Evolutionary conservation across 768 basidiomycete species (phyloP), one percentile per base, ranked within the genome.

Genomic region (Hydnum rufescens): DNA sequence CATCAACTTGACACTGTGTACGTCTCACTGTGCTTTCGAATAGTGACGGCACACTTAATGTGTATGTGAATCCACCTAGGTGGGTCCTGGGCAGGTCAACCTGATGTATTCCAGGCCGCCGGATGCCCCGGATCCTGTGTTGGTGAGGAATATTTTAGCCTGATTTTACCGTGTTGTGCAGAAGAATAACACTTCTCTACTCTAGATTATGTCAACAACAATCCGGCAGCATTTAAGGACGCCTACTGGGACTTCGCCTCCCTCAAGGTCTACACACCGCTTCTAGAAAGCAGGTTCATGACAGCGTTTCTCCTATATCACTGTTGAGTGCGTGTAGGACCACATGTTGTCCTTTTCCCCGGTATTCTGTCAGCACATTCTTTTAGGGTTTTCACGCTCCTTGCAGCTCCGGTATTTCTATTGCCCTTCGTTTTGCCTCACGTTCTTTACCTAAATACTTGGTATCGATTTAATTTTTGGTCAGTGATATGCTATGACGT

Each of bases 221-320:
- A 77, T 57, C 80, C 82, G 0, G 54, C 59, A 3, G 70, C 68
- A 13, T 83, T 82, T 63, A 36, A 55, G 8, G 67, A 79, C 18
- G 78, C 82, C 1, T 82, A 77, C 63, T 84, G 80, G 79, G 75
- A 74, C 56, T 69, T 84, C 62, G 74, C 75, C 58, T 70, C 72
- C 16, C 62, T 83, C 31, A 68, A 70, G 30, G 68, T 80, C 16
- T 84, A 80, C 60, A 25, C 6, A 8, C 28, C 8, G 34, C 8
- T 19, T 8, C 8, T 19, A 39, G 8, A n/a, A n/a, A n/a, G n/a
- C n/a, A 54, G 58, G 28, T 55, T 59, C 42, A 57, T 59, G 44
- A 58, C n/a, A n/a, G n/a, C n/a, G n/a, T n/a, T n/a, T n/a, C n/a
- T n/a, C n/a, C n/a, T n/a, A n/a, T n/a, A n/a, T n/a, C n/a, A n/a